These are phyloP conservation scores for Dictyostelium firmibasis DNA, from an alignment of 78 protist species.

Conservation along the genomic window DNA sequence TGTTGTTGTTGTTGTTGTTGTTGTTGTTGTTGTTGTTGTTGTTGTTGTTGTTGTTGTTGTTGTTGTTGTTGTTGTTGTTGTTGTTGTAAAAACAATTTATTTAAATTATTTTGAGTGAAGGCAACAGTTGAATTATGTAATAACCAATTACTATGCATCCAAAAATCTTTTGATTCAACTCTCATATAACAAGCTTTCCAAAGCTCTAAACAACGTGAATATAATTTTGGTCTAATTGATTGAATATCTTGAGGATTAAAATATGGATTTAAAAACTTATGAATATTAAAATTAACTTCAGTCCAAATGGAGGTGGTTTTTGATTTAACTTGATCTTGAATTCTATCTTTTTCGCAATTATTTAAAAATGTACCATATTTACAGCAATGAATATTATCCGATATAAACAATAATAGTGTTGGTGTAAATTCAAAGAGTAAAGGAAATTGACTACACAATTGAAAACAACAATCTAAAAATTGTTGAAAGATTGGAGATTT, in stretches of 20 bases:
- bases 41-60: not conserved
- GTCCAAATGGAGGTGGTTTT: conserved; percentile 74
- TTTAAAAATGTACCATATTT: conserved; percentile 75
- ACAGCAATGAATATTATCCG: conserved; percentile 33
- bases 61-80: not conserved
- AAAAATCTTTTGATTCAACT: conserved; percentile 1
- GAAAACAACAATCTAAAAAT: conserved; percentile 92
- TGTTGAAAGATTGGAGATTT: conserved; percentile 95
- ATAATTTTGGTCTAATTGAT: conserved; percentile 19
- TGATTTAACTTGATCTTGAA: not conserved
- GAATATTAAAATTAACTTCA: conserved; percentile 10
- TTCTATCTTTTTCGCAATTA: conserved; percentile 60
- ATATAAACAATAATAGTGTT: conserved; percentile 41
- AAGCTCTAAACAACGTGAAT: conserved; percentile 37
- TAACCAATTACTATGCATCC: conserved; percentile 31
- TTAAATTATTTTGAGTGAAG: not conserved
- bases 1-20: not conserved
- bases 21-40: no score
- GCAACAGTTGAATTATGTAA: not conserved
- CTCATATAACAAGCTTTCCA: conserved; percentile 56
- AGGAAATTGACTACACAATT: conserved; percentile 87
- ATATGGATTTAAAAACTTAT: conserved; percentile 15
- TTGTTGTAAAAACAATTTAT: not conserved
- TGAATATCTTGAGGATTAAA: conserved; percentile 6
- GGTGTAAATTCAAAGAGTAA: conserved; percentile 91